Evolutionary conservation across 2,329 filamentous ascomycete species (phyloP), one percentile per base, ranked within the genome.

Genomic region (Claviceps arundinis): DNA sequence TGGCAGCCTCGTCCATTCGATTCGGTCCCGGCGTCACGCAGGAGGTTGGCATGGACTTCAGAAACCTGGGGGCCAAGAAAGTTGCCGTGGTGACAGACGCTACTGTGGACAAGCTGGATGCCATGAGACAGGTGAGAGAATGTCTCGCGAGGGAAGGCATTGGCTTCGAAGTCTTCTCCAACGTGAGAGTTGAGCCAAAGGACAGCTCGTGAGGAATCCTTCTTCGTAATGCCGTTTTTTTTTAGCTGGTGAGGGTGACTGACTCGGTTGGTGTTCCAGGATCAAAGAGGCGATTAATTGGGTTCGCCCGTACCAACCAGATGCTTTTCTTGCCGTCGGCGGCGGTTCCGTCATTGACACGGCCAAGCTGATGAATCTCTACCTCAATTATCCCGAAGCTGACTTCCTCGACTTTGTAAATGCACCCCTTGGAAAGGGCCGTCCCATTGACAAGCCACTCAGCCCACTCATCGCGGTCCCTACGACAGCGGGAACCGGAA

Each of bases 331-430:
- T 16, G 93, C 93, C 22, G 93, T 98, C 16, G 93, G 87, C 30
- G 78, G 68, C 59, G 93, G 93, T 40, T 95, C 89, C 41, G 93
- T 97, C 58, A 98, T 98, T 59, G 93, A 98, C 69, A 98, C 93
- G 1, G 91, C 93, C 51, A 98, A 98, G 70, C 77, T 98, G 52
- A 97, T 98, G 90, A 98, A 98, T 64, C 77, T 98, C 0, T 97
- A 97, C 71, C 87, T 84, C 1, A 84, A 81, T 56, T 96, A 89
- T 64, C 90, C 90, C 0, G 86, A 96, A 7, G 91, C 91, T 37
- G 87, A 93, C 60, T 96, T 98, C 64, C 76, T 97, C 38, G 91
- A 98, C 73, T 98, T 98, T 57, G 93, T 98, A 67, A 97, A 97
- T 63, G 91, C 91, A 0, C 93, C 93, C 0, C 73, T 97, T 0